Conservation (phyloP, 805 yeast genomes). For the Candida ortonii region DNA sequence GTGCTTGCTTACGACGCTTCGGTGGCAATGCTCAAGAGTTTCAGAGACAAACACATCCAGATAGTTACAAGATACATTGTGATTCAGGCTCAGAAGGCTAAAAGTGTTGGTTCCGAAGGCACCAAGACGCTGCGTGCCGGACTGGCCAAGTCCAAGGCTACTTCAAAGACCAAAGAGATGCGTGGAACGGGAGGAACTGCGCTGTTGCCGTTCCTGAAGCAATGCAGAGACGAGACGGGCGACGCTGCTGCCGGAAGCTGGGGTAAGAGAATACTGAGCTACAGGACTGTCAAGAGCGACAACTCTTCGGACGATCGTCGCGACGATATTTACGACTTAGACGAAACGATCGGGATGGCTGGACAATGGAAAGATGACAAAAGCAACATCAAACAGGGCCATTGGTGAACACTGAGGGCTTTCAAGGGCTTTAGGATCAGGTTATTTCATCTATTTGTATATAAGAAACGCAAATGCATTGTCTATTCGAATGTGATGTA, state of each 20-base stretch:
- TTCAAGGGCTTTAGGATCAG: too few species aligned
- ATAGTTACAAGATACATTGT: conserved; percentile 85
- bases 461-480: not conserved
- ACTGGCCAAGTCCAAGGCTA: conserved; percentile 47
- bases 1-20: conserved; percentile 81
- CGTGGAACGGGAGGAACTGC: conserved; percentile 96
- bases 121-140: conserved; percentile 63
- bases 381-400: conserved; percentile 27
- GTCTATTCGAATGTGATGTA: conserved; percentile 25
- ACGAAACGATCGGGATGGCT: conserved; percentile 28
- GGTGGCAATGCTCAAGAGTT: conserved; percentile 80
- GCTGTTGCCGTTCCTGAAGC: conserved; percentile 85
- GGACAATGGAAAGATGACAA: conserved; percentile 32
- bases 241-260: conserved; percentile 89
- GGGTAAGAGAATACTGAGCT: conserved; percentile 73
- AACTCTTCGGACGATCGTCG: too few species aligned
- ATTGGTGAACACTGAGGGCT: conserved; percentile 32
- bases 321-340: conserved; percentile 10
- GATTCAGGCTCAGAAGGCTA: conserved; percentile 64
- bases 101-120: conserved; percentile 46
- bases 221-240: conserved; percentile 94
- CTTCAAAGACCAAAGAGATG: conserved; percentile 43
- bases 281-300: conserved; percentile 28
- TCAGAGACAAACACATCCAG: conserved; percentile 91
- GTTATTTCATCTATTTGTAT: not conserved